Evolutionary conservation across 2,329 filamentous ascomycete species (phyloP).

Genomic region (Teratosphaeria gauchensis): DNA sequence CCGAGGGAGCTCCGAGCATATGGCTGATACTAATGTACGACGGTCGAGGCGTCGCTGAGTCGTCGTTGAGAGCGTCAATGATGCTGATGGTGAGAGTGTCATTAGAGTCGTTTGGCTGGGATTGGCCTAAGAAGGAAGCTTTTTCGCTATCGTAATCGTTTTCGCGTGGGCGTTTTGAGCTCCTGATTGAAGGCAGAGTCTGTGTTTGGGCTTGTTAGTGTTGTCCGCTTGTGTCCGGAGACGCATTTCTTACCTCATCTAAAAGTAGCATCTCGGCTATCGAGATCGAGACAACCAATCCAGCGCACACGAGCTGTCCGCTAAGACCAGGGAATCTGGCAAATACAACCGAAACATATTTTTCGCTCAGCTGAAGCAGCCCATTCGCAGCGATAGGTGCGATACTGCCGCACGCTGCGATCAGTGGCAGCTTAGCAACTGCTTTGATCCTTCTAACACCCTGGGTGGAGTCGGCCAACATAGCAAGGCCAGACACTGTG

Average conservation of each 20-base stretch:
- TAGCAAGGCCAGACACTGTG: constrained; percentile 36
- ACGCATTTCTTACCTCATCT: constrained; percentile 27
- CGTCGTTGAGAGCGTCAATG: constrained; percentile 22
- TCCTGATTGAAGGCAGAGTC: constrained; percentile 7
- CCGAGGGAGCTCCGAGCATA: constrained; percentile 37
- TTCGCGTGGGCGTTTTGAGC: constrained; percentile 2
- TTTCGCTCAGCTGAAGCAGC: constrained; percentile 33
- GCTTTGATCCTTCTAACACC: constrained; percentile 26
- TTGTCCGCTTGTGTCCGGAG: background rate
- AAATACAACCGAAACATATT: constrained; percentile 30
- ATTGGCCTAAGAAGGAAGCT: constrained; percentile 35
- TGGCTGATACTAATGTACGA: constrained; percentile 36
- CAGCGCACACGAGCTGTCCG: constrained; percentile 35
- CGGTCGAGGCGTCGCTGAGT: constrained; percentile 10
- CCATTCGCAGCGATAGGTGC: constrained; percentile 36
- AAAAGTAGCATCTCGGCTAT: constrained; percentile 31
- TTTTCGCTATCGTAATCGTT: constrained; percentile 33
- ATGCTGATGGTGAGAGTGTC: constrained; percentile 29
- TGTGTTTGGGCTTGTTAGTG: background rate
- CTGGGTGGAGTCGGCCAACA: constrained; percentile 34
- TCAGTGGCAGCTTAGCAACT: constrained; percentile 35
- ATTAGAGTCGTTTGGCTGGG: constrained; percentile 17
- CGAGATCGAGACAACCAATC: constrained; percentile 32
- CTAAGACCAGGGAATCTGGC: constrained; percentile 34
- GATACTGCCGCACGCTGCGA: constrained; percentile 36